Evolutionary conservation across 164 flowering plant species (phyloP).

Genomic region (Aristolochia californica): DNA sequence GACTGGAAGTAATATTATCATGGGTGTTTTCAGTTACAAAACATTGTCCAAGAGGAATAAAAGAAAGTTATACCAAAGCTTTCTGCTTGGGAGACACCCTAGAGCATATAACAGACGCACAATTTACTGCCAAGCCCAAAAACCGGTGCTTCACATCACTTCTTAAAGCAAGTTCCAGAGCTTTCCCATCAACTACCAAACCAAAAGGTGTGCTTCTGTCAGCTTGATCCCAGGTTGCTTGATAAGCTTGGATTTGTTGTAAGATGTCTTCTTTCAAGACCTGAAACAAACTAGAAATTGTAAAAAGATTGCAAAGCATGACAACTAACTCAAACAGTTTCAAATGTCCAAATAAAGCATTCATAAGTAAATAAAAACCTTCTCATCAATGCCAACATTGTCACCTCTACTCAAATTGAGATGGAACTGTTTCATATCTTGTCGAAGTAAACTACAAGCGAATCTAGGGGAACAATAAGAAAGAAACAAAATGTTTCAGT

Average conservation of each 20-base stretch:
- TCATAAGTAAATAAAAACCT: slow-evolving; percentile 15
- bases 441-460: slow-evolving; percentile 54
- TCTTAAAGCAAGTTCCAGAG: slow-evolving; percentile 36
- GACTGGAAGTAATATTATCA: too few species aligned
- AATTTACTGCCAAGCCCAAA: slow-evolving; percentile 40
- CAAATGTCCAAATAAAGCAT: too few species aligned
- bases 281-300: slow-evolving; percentile 17
- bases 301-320: slow-evolving; percentile 1
- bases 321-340: background rate
- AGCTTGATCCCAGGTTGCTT: slow-evolving; percentile 13
- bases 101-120: slow-evolving; percentile 67
- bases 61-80: slow-evolving; percentile 39
- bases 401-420: slow-evolving; percentile 23
- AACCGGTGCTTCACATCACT: slow-evolving; percentile 38
- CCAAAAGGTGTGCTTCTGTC: slow-evolving; percentile 32
- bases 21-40: too few species aligned
- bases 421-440: slow-evolving; percentile 42
- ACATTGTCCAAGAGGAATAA: background rate
- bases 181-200: slow-evolving; percentile 51
- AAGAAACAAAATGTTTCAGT: background rate
- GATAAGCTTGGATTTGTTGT: slow-evolving; percentile 24
- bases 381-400: slow-evolving; percentile 16
- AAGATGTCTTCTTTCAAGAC: slow-evolving; percentile 32
- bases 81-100: slow-evolving; percentile 71
- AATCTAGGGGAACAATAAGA: slow-evolving; percentile 22